Conservation (phyloP, 306 rosid genomes). For the Lagenaria siceraria region DNA sequence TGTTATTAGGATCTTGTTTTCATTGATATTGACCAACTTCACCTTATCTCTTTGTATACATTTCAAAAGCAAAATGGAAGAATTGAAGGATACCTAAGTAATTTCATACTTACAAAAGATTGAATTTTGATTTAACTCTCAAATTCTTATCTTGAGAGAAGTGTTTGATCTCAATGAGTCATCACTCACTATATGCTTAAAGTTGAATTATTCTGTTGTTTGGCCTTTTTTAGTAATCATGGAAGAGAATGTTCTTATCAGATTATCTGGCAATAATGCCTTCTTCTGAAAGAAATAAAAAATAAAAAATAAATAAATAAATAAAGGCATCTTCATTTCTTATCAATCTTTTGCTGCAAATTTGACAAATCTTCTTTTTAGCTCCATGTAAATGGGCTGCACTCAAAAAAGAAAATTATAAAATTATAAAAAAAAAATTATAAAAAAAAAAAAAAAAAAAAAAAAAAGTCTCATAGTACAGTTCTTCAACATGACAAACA, state of each 20-base stretch:
- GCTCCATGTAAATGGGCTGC: too few species aligned
- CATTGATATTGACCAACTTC: neutral
- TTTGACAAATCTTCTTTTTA: too few species aligned
- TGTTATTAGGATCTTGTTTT: neutral
- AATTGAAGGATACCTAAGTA: neutral
- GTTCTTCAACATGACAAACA: too few species aligned
- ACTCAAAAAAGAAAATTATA: neutral
- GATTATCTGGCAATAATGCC: neutral
- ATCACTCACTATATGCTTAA: constrained; percentile 4
- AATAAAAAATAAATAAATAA: too few species aligned
- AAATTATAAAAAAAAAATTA: too few species aligned
- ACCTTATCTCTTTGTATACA: neutral
- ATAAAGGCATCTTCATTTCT: neutral
- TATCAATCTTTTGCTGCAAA: neutral
- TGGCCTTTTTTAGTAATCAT: neutral
- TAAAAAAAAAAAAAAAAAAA: too few species aligned
- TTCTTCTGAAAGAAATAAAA: neutral
- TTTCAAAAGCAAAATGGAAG: neutral
- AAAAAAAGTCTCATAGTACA: too few species aligned
- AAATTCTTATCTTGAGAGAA: neutral
- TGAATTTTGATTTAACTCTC: neutral
- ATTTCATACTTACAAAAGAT: neutral
- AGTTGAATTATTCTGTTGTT: neutral
- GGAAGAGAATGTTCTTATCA: neutral
- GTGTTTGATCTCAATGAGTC: neutral